Conservation (phyloP, 495 filamentous ascomycete genomes). For the Niebla homalea region DNA sequence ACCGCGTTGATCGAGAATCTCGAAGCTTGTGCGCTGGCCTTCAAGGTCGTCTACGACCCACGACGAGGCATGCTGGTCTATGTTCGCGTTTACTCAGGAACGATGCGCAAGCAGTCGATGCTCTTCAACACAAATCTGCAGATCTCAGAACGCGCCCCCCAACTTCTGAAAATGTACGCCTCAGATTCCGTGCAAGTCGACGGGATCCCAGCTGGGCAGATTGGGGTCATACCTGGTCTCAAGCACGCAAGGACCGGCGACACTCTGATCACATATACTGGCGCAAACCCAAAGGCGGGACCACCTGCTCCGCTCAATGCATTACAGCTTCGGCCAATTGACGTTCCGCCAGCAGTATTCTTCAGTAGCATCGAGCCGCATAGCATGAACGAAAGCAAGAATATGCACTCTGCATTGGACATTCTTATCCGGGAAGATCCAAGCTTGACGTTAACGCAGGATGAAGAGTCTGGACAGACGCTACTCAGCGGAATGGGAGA, state of each 20-base stretch:
- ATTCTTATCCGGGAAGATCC: conserved; percentile 85
- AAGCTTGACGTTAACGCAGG: conserved; percentile 68
- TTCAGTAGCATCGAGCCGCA: conserved; percentile 86
- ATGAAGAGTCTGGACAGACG: conserved; percentile 87
- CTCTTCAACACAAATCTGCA: conserved; percentile 85
- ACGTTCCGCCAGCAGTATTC: conserved; percentile 87
- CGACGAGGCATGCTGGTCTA: conserved; percentile 82
- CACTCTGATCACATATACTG: conserved; percentile 65
- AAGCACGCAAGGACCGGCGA: conserved; percentile 88
- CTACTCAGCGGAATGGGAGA: conserved; percentile 94
- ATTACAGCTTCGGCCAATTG: conserved; percentile 76
- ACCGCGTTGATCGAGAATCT: conserved; percentile 39
- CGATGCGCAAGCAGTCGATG: conserved; percentile 53
- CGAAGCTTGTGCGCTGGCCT: conserved; percentile 71
- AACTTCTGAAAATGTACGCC: conserved; percentile 84
- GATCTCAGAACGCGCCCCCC: conserved; percentile 65
- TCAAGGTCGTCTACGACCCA: conserved; percentile 90
- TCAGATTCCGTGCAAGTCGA: conserved; percentile 75
- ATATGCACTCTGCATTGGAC: conserved; percentile 57
- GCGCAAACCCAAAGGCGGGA: conserved; percentile 41
- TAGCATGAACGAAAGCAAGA: conserved; percentile 62
- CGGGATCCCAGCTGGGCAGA: conserved; percentile 70
- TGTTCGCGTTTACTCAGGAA: conserved; percentile 81
- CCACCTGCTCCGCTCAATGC: conserved; percentile 57
- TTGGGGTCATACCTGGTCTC: conserved; percentile 88